Percentiles rank a stretch among this genome's conserved stretches.
Evolutionary conservation across 768 basidiomycete species (phyloP).

Genomic region (Hygrophorus russula): DNA sequence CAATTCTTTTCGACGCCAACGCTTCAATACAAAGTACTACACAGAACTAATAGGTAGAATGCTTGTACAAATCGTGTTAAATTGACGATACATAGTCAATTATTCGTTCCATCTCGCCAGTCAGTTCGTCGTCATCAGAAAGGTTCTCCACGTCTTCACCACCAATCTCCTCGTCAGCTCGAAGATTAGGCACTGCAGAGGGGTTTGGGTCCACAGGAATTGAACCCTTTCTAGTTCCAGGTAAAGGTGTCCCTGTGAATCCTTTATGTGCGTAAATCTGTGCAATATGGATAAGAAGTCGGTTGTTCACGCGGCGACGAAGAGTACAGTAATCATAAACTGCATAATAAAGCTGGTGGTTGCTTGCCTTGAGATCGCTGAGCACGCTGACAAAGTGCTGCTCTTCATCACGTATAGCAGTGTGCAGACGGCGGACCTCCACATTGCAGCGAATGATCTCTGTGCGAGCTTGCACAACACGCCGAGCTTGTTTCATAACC

Average conservation of each 20-base stretch:
- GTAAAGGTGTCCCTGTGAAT: slow-evolving; percentile 2
- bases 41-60: too few relatives aligned
- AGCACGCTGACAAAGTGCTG: neutral
- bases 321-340: slow-evolving; percentile 2
- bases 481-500: slow-evolving; percentile 12
- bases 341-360: neutral
- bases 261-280: slow-evolving; percentile 2
- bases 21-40: too few relatives aligned
- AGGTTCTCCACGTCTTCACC: too few relatives aligned
- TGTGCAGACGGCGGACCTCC: slow-evolving; percentile 12
- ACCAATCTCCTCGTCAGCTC: too few relatives aligned
- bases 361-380: neutral
- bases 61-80: too few relatives aligned
- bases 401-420: slow-evolving; percentile 4
- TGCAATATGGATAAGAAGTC: slow-evolving; percentile 1
- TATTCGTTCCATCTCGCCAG: too few relatives aligned
- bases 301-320: slow-evolving; percentile 1
- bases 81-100: too few relatives aligned
- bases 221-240: neutral
- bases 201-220: neutral
- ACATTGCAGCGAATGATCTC: slow-evolving; percentile 13
- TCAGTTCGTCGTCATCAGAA: too few relatives aligned
- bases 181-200: neutral
- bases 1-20: too few relatives aligned
- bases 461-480: slow-evolving; percentile 11